phyloP scores from a whole-genome alignment of 495 filamentous ascomycete genomes.

The Penicillium canescens region DNA sequence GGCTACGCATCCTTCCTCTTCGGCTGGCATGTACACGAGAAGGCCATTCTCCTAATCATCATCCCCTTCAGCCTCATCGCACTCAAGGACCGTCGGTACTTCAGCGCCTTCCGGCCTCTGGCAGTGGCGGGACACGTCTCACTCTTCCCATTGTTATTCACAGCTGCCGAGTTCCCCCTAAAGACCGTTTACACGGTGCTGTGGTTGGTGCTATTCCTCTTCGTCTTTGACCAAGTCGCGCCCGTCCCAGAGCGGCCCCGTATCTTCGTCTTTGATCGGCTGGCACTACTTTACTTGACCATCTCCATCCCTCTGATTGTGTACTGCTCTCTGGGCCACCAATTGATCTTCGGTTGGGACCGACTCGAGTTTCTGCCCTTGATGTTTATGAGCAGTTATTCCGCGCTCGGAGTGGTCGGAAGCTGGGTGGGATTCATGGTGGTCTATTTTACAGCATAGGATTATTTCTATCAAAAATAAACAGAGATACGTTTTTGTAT shows the following conservation, averaged over 20 bases:
- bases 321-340: constrained; percentile 85
- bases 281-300: constrained; percentile 84
- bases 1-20: constrained; percentile 97
- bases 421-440: constrained; percentile 97
- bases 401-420: constrained; percentile 89
- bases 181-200: constrained; percentile 92
- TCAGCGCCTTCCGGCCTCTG: constrained; percentile 88
- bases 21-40: constrained; percentile 98
- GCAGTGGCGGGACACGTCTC: constrained; percentile 94
- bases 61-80: constrained; percentile 95
- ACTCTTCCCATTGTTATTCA: constrained; percentile 92
- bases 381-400: constrained; percentile 97
- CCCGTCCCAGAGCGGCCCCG: constrained; percentile 72
- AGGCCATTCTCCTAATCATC: constrained; percentile 91
- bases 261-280: constrained; percentile 85
- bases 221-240: constrained; percentile 83
- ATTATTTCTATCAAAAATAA: background rate
- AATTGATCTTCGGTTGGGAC: constrained; percentile 72
- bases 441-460: constrained; percentile 78
- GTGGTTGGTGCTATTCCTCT: constrained; percentile 85
- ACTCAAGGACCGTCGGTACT: constrained; percentile 85
- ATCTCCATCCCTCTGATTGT: constrained; percentile 84
- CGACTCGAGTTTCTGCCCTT: constrained; percentile 87
- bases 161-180: constrained; percentile 80
- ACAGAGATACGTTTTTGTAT: constrained; percentile 5